These are phyloP conservation scores for Cicer judaicum DNA, from an alignment of 306 rosid species.

Conservation along the genomic window DNA sequence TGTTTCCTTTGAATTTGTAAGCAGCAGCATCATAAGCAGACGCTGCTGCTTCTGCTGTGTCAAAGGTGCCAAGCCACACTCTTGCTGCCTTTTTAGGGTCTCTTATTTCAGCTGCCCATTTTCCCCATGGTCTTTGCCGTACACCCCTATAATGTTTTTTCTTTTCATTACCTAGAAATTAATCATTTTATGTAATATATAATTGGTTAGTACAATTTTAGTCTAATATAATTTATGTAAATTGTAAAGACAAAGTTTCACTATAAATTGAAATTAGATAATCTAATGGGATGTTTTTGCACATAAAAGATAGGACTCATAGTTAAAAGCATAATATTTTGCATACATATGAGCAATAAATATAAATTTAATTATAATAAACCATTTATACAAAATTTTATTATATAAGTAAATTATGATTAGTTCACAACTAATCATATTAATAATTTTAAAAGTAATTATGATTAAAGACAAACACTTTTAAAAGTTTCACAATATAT, in stretches of 20 bases:
- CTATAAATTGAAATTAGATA: not conserved
- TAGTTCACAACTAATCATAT: no score
- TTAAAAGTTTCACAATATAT: no score
- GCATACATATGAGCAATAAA: not conserved
- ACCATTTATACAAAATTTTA: no score
- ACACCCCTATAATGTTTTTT: constrained; percentile 61
- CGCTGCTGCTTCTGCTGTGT: constrained; percentile 65
- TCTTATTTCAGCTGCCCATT: constrained; percentile 66
- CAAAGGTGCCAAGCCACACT: constrained; percentile 68
- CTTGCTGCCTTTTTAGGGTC: constrained; percentile 61
- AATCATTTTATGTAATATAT: not conserved
- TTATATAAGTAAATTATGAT: no score
- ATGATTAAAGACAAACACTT: no score
- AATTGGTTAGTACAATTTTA: not conserved
- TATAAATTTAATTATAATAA: not conserved
- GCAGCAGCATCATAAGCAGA: constrained; percentile 62
- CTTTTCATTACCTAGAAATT: constrained; percentile 27
- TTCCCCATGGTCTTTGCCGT: constrained; percentile 63
- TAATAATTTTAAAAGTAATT: no score
- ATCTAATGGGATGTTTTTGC: not conserved
- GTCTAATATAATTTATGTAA: no score
- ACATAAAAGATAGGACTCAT: not conserved
- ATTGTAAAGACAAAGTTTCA: not conserved
- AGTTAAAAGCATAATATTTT: not conserved
- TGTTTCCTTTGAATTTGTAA: constrained; percentile 53